Percentiles rank a stretch among this genome's conserved stretches.
Evolutionary conservation across 2,329 filamentous ascomycete genomes (phyloP).

Genomic region (Penicillium crustosum): DNA sequence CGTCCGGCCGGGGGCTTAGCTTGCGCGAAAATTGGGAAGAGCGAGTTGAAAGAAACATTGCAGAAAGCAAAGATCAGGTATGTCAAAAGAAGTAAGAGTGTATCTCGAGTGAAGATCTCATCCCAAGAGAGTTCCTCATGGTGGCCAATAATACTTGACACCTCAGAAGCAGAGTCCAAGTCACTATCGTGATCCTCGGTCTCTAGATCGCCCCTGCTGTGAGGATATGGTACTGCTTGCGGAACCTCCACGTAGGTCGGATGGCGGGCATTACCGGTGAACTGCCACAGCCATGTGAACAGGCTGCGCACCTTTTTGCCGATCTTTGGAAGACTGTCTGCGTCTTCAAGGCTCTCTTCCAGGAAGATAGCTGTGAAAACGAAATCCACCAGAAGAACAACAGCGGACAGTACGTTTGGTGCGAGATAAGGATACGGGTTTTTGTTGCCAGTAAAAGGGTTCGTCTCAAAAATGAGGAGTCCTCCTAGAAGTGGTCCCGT

Average conservation of each 20-base stretch:
- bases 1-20: slow-evolving; percentile 74
- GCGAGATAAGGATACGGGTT: slow-evolving; percentile 76
- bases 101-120: slow-evolving; percentile 74
- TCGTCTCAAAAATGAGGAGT: slow-evolving; percentile 67
- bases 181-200: slow-evolving; percentile 44
- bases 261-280: slow-evolving; percentile 55
- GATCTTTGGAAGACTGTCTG: slow-evolving; percentile 60
- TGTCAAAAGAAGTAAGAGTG: slow-evolving; percentile 74
- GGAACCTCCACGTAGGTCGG: slow-evolving; percentile 58
- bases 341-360: slow-evolving; percentile 78
- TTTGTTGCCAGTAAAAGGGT: slow-evolving; percentile 54
- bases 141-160: slow-evolving; percentile 40
- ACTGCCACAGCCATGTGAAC: slow-evolving; percentile 70
- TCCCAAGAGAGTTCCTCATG: slow-evolving; percentile 54
- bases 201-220: slow-evolving; percentile 28
- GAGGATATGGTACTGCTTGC: slow-evolving; percentile 28
- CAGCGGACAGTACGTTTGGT: slow-evolving; percentile 78
- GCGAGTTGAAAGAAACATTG: slow-evolving; percentile 91
- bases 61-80: slow-evolving; percentile 92
- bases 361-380: slow-evolving; percentile 75
- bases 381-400: slow-evolving; percentile 70
- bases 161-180: slow-evolving; percentile 46
- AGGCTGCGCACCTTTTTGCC: slow-evolving; percentile 58
- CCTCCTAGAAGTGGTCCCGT: slow-evolving; percentile 91
- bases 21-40: slow-evolving; percentile 91